Evolutionary conservation across 805 yeast genomes (phyloP).

Genomic region (Saccharomycopsis javanensis): DNA sequence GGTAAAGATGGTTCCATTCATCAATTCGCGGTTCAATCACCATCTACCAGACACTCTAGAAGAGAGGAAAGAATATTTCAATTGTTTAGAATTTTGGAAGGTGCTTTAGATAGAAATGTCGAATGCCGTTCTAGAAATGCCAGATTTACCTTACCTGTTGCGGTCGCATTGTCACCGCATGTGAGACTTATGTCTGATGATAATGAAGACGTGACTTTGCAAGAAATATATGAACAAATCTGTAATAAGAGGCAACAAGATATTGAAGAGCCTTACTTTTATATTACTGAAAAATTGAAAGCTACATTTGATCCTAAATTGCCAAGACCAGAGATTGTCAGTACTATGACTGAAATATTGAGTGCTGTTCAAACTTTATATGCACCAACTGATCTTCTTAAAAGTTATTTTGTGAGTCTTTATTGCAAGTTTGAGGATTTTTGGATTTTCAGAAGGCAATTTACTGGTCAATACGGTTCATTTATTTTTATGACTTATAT

Average conservation of each 20-base stretch:
- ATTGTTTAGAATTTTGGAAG: slow-evolving; percentile 79
- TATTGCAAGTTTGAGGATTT: slow-evolving; percentile 83
- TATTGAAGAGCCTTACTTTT: slow-evolving; percentile 85
- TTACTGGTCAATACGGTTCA: slow-evolving; percentile 89
- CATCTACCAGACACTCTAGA: slow-evolving; percentile 95
- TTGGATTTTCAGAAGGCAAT: slow-evolving; percentile 95
- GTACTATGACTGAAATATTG: slow-evolving; percentile 84
- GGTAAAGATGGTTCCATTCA: slow-evolving; percentile 92
- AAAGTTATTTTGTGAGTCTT: slow-evolving; percentile 60
- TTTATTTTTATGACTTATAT: slow-evolving; percentile 86
- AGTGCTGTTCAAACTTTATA: slow-evolving; percentile 80
- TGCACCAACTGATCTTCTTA: slow-evolving; percentile 77
- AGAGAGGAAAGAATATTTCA: slow-evolving; percentile 94
- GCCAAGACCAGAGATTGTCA: slow-evolving; percentile 85
- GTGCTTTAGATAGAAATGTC: slow-evolving; percentile 66
- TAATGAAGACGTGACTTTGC: slow-evolving; percentile 62
- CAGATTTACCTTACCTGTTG: slow-evolving; percentile 78
- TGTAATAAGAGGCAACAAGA: slow-evolving; percentile 65
- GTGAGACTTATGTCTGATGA: slow-evolving; percentile 85
- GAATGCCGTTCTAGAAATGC: slow-evolving; percentile 83
- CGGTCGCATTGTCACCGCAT: slow-evolving; percentile 91
- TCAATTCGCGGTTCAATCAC: slow-evolving; percentile 92
- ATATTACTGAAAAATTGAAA: slow-evolving; percentile 72
- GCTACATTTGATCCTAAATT: slow-evolving; percentile 90
- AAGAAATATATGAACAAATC: slow-evolving; percentile 76